Evolutionary conservation across 2,329 filamentous ascomycete species (phyloP), one percentile per base, ranked within the genome.

Genomic region (Chaetomiaceae sp.): DNA sequence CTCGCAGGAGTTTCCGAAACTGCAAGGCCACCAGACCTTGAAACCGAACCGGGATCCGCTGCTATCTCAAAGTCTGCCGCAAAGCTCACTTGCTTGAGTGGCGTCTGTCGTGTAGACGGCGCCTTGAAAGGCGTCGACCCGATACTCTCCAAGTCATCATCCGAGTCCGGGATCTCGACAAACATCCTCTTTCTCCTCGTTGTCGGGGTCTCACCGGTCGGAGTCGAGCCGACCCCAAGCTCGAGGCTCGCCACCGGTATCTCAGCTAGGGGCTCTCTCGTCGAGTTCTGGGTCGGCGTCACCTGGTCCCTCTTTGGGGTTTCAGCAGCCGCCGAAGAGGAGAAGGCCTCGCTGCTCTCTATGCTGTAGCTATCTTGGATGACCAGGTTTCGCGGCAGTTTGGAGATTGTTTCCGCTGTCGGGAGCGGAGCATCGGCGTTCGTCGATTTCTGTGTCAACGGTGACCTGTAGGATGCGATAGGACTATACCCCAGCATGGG

Each of bases 151-250:
- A 65, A 59, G 6, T 74, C 73, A 10, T 72, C 73, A 33, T 78
- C 76, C 1, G 75, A 76, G 52, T 79, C 76, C 0, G 75, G 73
- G 25, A 79, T 77, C 50, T 77, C 73, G 2, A 51, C 33, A 21
- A 56, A 58, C 17, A 39, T 44, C 10, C 50, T 45, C 34, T 51
- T 55, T 33, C 52, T 44, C 25, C 42, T 33, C 21, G 45, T 40
- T 2, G 53, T 58, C 2, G 55, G 55, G 2, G 57, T 57, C 7
- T 50, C 48, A 14, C 44, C 43, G 16, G 3, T 20, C 27, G n/a
- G 40, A 5, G 34, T 44, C 3, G 33, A 30, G 5, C 37, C 42
- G 1, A 17, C 16, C 5, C 40, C 55, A 14, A 45, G 49, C 33
- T 48, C 46, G 7, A 51, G 27, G 10, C 49, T 54, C 6, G 44